These are phyloP conservation scores for Paraphaeosphaeria sporulosa DNA, from an alignment of 2,329 filamentous ascomycete species.

Conservation along the genomic window DNA sequence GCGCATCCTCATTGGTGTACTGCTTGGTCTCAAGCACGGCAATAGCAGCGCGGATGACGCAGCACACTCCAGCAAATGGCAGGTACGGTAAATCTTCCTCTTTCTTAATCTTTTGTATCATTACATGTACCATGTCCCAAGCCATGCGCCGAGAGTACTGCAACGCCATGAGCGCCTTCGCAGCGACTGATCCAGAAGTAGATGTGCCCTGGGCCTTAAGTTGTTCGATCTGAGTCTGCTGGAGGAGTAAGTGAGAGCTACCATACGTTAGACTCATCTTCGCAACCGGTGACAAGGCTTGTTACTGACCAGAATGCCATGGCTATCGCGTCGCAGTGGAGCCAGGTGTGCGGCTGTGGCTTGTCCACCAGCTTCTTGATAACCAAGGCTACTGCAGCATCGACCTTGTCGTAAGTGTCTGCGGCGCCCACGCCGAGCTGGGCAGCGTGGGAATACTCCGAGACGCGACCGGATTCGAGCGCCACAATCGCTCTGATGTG, in stretches of 20 bases:
- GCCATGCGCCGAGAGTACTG: slow-evolving; percentile 24
- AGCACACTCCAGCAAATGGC: slow-evolving; percentile 24
- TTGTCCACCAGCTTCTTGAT: slow-evolving; percentile 22
- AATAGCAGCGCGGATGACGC: slow-evolving; percentile 22
- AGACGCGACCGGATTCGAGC: slow-evolving; percentile 17
- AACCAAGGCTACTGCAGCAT: slow-evolving; percentile 10
- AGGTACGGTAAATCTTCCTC: slow-evolving; percentile 15
- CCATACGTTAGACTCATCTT: background rate
- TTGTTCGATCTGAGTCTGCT: slow-evolving; percentile 12
- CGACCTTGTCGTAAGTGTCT: slow-evolving; percentile 16
- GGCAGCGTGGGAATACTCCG: slow-evolving; percentile 16
- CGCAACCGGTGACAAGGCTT: too few relatives aligned
- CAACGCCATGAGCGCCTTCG: slow-evolving; percentile 19
- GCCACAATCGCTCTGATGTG: slow-evolving; percentile 20
- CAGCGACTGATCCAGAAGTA: background rate
- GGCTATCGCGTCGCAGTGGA: slow-evolving; percentile 25
- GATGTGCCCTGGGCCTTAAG: background rate
- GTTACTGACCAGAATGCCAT: slow-evolving; percentile 20
- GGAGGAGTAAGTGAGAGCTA: slow-evolving; percentile 21
- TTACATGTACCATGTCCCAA: slow-evolving; percentile 24
- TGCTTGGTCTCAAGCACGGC: slow-evolving; percentile 21
- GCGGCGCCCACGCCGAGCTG: slow-evolving; percentile 4
- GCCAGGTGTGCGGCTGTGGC: slow-evolving; percentile 20
- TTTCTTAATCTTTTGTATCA: slow-evolving; percentile 9
- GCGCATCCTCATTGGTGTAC: slow-evolving; percentile 4